These are phyloP conservation scores for Erodium texanum DNA, from an alignment of 441 rosid genomes.

Conservation along the genomic window DNA sequence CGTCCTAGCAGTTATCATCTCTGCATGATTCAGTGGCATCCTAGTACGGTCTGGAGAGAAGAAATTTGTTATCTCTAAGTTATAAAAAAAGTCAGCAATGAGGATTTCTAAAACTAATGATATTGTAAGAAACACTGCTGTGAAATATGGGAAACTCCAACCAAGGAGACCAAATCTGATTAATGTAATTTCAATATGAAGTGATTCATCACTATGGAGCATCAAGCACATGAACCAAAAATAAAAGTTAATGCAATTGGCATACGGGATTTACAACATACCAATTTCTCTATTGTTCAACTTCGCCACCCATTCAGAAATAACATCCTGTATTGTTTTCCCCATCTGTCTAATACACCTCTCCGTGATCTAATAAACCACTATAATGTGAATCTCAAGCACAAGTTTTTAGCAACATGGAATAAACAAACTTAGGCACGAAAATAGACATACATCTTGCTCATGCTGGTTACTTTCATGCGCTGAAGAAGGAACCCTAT, in stretches of 20 bases:
- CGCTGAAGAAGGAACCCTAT: slow-evolving; percentile 16
- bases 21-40: slow-evolving; percentile 71
- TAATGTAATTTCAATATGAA: neutral
- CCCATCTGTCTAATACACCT: slow-evolving; percentile 61
- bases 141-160: too few species aligned
- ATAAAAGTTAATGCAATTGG: neutral
- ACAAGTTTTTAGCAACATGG: neutral
- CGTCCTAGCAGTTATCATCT: slow-evolving; percentile 53
- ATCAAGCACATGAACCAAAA: neutral
- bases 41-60: slow-evolving; percentile 53
- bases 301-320: slow-evolving; percentile 55
- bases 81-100: too few species aligned
- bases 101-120: neutral
- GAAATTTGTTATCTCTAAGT: neutral
- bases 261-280: slow-evolving; percentile 20
- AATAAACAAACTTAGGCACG: neutral
- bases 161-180: neutral
- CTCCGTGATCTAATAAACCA: slow-evolving; percentile 51
- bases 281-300: slow-evolving; percentile 71
- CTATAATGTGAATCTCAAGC: slow-evolving; percentile 13
- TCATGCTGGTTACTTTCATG: slow-evolving; percentile 80
- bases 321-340: slow-evolving; percentile 52
- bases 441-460: slow-evolving; percentile 51
- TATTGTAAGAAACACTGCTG: too few species aligned
- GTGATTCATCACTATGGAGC: neutral